Evolutionary conservation across 2,329 filamentous ascomycete genomes (phyloP), one percentile per base, ranked within the genome.

Genomic region (Pseudogymnoascus sp.): DNA sequence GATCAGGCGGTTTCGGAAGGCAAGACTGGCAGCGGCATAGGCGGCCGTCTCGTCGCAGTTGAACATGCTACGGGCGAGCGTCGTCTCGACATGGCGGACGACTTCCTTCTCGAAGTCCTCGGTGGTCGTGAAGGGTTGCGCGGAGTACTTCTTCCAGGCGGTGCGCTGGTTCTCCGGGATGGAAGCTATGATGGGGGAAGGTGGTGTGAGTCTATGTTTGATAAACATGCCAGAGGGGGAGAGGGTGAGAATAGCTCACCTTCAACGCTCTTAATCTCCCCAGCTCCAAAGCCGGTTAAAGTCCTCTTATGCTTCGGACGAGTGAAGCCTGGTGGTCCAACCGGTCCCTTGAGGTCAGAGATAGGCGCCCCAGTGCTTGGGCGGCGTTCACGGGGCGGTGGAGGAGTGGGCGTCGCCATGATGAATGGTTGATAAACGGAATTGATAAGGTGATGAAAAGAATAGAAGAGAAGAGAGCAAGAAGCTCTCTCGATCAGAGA

Each of bases 221-320:
- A 65, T n/a, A 60, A 45, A 37, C 37, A 18, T 29, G 54, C 14
- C 3, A 29, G n/a, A 37, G 62, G 23, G 5, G 29, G 26, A n/a
- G 31, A 5, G 16, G 18, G 4, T 11, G 18, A 14, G 26, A 6
- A 6, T 6, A 45, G 71, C 78, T 78, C 86, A 80, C 92, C 91
- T 79, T 97, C 93, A 60, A 97, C 91, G 71, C 79, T 88, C 81
- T 96, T 97, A 80, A 97, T 97, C 74, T 99, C 95, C 37, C 85
- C 81, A 29, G 92, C 84, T 36, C 92, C 93, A 73, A 97, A 95
- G 7, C 95, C 95, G 8, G 95, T 99, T 69, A 90, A 90, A n/a
- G 93, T 97, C 69, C 95, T 86, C 82, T 91, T 97, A 80, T 99
- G 95, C 80, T 97, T 99, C 54, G 95, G 95, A 66, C 95, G 84